phyloP scores from a whole-genome alignment of 176 grass and related monocot genomes.

The Paspalum notatum region DNA sequence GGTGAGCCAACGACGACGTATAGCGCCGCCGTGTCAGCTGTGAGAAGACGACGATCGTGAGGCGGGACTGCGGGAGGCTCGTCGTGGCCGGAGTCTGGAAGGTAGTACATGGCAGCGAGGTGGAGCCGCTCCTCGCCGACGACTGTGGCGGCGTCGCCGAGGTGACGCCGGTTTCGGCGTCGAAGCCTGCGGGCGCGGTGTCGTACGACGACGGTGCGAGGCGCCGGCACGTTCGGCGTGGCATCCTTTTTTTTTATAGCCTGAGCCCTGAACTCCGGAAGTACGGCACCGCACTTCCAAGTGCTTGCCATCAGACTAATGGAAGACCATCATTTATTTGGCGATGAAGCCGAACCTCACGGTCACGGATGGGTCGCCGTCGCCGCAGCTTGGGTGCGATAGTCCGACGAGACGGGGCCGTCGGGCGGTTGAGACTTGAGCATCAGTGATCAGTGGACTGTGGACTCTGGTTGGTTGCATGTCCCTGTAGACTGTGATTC shows the following conservation, averaged over 20 bases:
- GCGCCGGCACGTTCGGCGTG: too few relatives aligned
- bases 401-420: not conserved
- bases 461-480: not conserved
- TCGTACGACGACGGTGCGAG: too few relatives aligned
- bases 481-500: not conserved
- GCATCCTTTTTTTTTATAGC: too few relatives aligned
- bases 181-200: conserved; percentile 30
- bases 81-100: not conserved
- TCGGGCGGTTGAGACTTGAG: not conserved
- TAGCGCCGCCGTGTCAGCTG: conserved; percentile 52
- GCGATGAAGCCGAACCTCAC: too few relatives aligned
- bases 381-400: too few relatives aligned
- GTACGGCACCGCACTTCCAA: not conserved
- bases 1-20: too few relatives aligned
- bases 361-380: too few relatives aligned
- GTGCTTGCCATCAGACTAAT: not conserved
- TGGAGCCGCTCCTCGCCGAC: conserved; percentile 32
- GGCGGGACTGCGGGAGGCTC: not conserved
- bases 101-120: not conserved
- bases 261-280: too few relatives aligned
- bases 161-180: conserved; percentile 41
- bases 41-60: conserved; percentile 48
- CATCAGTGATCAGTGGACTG: not conserved
- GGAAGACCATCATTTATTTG: not conserved
- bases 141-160: conserved; percentile 36